Percentiles rank a stretch among this genome's conserved stretches.
phyloP scores from a whole-genome alignment of 2,329 filamentous ascomycete species.

The Aureobasidium leucospermi region DNA sequence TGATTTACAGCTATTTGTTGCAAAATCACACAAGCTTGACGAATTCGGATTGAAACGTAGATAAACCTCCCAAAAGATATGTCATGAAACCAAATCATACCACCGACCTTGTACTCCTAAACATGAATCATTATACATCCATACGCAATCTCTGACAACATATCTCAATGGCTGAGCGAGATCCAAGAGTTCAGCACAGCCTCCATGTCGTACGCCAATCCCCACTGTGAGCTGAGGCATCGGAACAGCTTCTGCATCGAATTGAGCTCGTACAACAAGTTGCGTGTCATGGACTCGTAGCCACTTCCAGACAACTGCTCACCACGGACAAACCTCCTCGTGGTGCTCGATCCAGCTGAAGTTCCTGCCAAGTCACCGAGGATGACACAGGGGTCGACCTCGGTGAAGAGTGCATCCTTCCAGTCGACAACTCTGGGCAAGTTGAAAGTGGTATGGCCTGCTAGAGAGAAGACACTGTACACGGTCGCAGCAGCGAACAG shows the following conservation, averaged over 20 bases:
- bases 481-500: constrained; percentile 38
- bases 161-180: constrained; percentile 31
- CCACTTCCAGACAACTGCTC: constrained; percentile 21
- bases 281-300: constrained; percentile 26
- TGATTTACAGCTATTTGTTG: not conserved
- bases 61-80: not conserved
- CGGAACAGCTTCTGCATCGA: constrained; percentile 41
- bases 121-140: not conserved
- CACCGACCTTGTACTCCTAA: not conserved
- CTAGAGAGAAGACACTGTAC: constrained; percentile 35
- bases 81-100: not conserved
- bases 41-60: not conserved
- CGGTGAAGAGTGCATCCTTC: constrained; percentile 32
- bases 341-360: constrained; percentile 28
- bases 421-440: constrained; percentile 36
- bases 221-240: constrained; percentile 39
- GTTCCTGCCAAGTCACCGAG: constrained; percentile 21
- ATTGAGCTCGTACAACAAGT: constrained; percentile 41
- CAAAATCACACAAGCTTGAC: not conserved
- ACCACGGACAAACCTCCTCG: constrained; percentile 31
- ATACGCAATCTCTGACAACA: not conserved
- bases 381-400: constrained; percentile 20
- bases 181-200: constrained; percentile 39
- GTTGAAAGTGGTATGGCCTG: constrained; percentile 31
- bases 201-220: constrained; percentile 40